Evolutionary conservation across 331 rosid species (phyloP).

Genomic region (Acacia pycnantha): DNA sequence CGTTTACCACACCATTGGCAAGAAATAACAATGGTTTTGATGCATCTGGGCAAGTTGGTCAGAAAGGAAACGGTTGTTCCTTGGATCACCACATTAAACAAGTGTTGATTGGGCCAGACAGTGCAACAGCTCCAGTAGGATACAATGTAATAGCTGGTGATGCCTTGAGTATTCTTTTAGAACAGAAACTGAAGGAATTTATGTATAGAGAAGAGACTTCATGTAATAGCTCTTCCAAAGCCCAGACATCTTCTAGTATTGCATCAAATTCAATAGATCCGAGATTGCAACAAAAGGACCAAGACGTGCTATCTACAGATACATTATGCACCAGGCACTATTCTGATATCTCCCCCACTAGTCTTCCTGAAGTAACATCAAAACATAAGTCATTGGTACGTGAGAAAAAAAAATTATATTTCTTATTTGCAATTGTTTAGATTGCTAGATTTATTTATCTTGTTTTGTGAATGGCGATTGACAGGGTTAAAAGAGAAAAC

Average conservation of each 20-base stretch:
- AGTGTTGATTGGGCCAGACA: slow-evolving; percentile 51
- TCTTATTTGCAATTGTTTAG: neutral
- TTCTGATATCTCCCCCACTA: slow-evolving; percentile 50
- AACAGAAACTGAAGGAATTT: slow-evolving; percentile 77
- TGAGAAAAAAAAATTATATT: slow-evolving; percentile 5
- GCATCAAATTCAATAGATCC: slow-evolving; percentile 36
- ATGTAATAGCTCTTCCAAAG: slow-evolving; percentile 40
- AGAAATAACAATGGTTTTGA: slow-evolving; percentile 57
- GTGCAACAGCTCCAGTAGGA: slow-evolving; percentile 63
- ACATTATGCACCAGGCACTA: slow-evolving; percentile 30
- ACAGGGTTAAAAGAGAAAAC: slow-evolving; percentile 12
- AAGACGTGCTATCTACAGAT: slow-evolving; percentile 31
- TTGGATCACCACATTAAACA: slow-evolving; percentile 62
- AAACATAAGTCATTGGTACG: slow-evolving; percentile 66
- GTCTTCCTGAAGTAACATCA: slow-evolving; percentile 41
- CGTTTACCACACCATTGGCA: slow-evolving; percentile 88
- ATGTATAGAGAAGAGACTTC: slow-evolving; percentile 53
- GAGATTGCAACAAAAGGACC: slow-evolving; percentile 45
- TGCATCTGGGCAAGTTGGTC: slow-evolving; percentile 42
- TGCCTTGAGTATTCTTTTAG: slow-evolving; percentile 83
- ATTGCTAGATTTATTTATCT: neutral
- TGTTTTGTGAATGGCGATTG: neutral
- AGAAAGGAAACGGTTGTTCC: slow-evolving; percentile 37
- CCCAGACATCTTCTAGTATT: slow-evolving; percentile 41
- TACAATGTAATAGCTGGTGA: slow-evolving; percentile 76